These are phyloP conservation scores for Uncinocarpus reesii DNA, from an alignment of 2,329 filamentous ascomycete genomes.

Conservation along the genomic window DNA sequence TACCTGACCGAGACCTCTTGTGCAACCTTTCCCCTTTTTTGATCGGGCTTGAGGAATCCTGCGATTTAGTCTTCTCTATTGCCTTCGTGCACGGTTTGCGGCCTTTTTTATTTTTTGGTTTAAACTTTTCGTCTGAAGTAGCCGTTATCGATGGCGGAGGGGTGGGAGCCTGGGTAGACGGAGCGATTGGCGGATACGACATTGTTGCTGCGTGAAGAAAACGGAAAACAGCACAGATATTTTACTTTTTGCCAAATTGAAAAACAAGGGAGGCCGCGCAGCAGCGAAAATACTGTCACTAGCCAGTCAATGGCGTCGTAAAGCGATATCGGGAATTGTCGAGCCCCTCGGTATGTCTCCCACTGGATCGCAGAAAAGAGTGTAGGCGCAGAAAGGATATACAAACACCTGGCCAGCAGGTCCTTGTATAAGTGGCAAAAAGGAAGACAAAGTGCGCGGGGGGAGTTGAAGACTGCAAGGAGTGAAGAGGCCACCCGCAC, in stretches of 20 bases:
- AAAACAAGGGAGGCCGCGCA: constrained; percentile 4
- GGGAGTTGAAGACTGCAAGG: not conserved
- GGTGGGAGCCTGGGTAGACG: constrained; percentile 15
- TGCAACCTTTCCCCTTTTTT: constrained; percentile 16
- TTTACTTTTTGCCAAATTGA: not conserved
- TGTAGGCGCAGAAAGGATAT: not conserved
- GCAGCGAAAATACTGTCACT: constrained; percentile 2
- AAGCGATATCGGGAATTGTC: not conserved
- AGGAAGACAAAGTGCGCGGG: constrained; percentile 16
- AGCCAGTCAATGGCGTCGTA: constrained; percentile 11
- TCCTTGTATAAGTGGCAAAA: constrained; percentile 12
- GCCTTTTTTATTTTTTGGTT: constrained; percentile 12
- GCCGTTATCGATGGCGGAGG: constrained; percentile 12
- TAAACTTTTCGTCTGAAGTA: constrained; percentile 9
- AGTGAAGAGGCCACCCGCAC: constrained; percentile 7
- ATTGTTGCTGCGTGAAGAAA: constrained; percentile 8
- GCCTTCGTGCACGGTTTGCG: constrained; percentile 13
- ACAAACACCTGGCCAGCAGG: constrained; percentile 5
- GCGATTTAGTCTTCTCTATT: constrained; percentile 5
- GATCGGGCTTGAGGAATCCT: not conserved
- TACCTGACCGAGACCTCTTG: constrained; percentile 17
- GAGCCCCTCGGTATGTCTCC: too few species aligned
- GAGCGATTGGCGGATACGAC: constrained; percentile 19
- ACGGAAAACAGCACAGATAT: not conserved
- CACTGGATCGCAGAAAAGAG: not conserved